Evolutionary conservation across 2,329 filamentous ascomycete species (phyloP).

Genomic region (Aspergillus sp.): DNA sequence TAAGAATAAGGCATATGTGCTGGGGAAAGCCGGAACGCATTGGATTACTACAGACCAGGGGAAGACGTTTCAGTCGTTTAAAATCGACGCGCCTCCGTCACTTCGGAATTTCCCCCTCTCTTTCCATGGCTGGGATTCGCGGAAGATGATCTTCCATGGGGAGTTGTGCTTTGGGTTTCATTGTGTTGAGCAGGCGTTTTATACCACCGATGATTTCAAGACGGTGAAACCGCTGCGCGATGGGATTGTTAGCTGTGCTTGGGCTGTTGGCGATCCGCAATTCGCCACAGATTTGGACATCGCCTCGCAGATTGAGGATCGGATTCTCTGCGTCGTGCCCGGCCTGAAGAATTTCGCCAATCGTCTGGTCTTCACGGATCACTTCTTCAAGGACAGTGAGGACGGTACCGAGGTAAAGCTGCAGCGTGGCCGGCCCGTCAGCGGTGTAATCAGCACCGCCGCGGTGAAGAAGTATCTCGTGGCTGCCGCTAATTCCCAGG

Average conservation of each 20-base stretch:
- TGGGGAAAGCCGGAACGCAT: slow-evolving; percentile 62
- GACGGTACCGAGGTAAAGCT: slow-evolving; percentile 62
- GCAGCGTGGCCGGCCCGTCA: slow-evolving; percentile 62
- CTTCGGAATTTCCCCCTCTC: slow-evolving; percentile 49
- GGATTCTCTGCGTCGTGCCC: slow-evolving; percentile 71
- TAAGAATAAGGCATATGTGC: slow-evolving; percentile 66
- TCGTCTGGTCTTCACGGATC: slow-evolving; percentile 70
- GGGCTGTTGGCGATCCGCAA: slow-evolving; percentile 68
- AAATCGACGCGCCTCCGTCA: slow-evolving; percentile 50
- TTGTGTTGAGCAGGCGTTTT: slow-evolving; percentile 57
- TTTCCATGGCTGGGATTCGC: slow-evolving; percentile 76
- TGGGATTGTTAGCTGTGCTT: slow-evolving; percentile 69
- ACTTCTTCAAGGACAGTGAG: slow-evolving; percentile 62
- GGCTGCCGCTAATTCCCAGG: slow-evolving; percentile 67
- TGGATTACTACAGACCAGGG: slow-evolving; percentile 79
- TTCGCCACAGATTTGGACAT: slow-evolving; percentile 53
- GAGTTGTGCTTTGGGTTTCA: slow-evolving; percentile 58
- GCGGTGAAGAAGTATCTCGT: slow-evolving; percentile 80
- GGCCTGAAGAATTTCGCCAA: slow-evolving; percentile 68
- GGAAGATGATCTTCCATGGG: slow-evolving; percentile 78
- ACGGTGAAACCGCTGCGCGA: slow-evolving; percentile 56
- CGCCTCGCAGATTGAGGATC: slow-evolving; percentile 56
- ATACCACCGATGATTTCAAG: slow-evolving; percentile 81
- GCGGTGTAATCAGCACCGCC: slow-evolving; percentile 73
- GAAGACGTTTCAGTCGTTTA: slow-evolving; percentile 69